phyloP scores from a whole-genome alignment of 2,329 filamentous ascomycete genomes.

The Gyromitra esculenta region DNA sequence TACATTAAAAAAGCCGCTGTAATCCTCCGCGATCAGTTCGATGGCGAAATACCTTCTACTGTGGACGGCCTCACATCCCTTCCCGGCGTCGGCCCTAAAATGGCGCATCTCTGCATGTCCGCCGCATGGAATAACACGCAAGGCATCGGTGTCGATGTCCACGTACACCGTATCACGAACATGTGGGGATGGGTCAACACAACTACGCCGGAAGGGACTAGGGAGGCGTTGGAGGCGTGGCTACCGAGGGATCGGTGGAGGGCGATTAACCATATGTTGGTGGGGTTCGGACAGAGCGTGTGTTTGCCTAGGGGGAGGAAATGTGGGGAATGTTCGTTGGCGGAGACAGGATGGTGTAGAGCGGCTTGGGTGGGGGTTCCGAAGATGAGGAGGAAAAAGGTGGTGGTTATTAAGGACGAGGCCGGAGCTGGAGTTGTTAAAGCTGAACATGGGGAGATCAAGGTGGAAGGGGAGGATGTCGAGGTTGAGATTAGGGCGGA shows the following conservation, averaged over 20 bases:
- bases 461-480: conserved; percentile 44
- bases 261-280: conserved; percentile 89
- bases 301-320: conserved; percentile 80
- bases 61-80: conserved; percentile 78
- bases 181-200: conserved; percentile 86
- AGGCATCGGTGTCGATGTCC: conserved; percentile 92
- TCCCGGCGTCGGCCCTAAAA: conserved; percentile 91
- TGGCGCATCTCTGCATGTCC: conserved; percentile 88
- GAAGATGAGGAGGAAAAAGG: conserved; percentile 66
- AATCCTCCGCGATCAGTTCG: conserved; percentile 75
- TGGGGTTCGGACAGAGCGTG: conserved; percentile 86
- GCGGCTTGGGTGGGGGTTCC: conserved; percentile 72
- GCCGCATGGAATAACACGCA: conserved; percentile 74
- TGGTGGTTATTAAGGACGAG: conserved; percentile 58
- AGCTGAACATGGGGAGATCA: conserved; percentile 47
- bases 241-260: conserved; percentile 85
- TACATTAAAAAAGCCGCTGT: conserved; percentile 79
- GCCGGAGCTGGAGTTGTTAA: conserved; percentile 58
- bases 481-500: conserved; percentile 57
- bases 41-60: conserved; percentile 81
- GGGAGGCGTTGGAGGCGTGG: conserved; percentile 79
- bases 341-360: conserved; percentile 78
- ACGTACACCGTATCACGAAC: conserved; percentile 94
- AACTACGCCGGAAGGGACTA: conserved; percentile 84
- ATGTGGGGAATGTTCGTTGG: conserved; percentile 88